Evolutionary conservation across 345 rosid genomes (phyloP).

Genomic region (Noccaea bulbosa): DNA sequence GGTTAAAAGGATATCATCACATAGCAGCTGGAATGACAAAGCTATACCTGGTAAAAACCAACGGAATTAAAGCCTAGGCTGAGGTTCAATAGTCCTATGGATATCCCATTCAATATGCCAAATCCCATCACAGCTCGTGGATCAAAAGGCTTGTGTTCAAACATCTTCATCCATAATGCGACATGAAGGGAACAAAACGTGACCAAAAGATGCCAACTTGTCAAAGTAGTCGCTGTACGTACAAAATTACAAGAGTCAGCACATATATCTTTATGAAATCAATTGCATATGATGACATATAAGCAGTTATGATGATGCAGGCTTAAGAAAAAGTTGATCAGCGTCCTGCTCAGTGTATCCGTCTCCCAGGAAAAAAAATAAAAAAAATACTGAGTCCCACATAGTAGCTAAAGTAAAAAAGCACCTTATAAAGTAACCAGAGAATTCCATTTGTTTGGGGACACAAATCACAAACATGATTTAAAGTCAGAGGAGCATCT

Average conservation of each 20-base stretch:
- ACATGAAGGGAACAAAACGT: slow-evolving; percentile 99
- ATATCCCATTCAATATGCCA: slow-evolving; percentile 96
- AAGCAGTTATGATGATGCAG: slow-evolving; percentile 9
- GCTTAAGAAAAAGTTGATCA: slow-evolving; percentile 6
- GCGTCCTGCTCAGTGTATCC: slow-evolving; percentile 10
- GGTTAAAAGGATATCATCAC: slow-evolving; percentile 11
- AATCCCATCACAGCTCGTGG: slow-evolving; percentile 99
- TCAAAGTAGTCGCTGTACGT: slow-evolving; percentile 90
- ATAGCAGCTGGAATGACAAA: slow-evolving; percentile 20
- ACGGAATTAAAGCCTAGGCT: slow-evolving; percentile 99
- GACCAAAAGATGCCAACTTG: slow-evolving; percentile 99
- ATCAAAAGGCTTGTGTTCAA: slow-evolving; percentile 99
- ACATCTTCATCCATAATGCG: slow-evolving; percentile 94
- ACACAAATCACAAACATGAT: slow-evolving; percentile 14
- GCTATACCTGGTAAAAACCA: slow-evolving; percentile 94
- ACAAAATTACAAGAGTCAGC: slow-evolving; percentile 34
- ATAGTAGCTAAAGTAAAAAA: slow-evolving; percentile 29
- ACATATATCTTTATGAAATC: slow-evolving; percentile 11
- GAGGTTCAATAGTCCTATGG: slow-evolving; percentile 96
- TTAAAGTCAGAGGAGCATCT: neutral
- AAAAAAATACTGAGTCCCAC: neutral
- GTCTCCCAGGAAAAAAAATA: slow-evolving; percentile 9
- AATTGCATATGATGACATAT: slow-evolving; percentile 8
- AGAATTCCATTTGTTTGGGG: neutral
- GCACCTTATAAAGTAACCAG: slow-evolving; percentile 20